Conservation (phyloP, 495 filamentous ascomycete genomes). For the Hyaloscypha variabilis region DNA sequence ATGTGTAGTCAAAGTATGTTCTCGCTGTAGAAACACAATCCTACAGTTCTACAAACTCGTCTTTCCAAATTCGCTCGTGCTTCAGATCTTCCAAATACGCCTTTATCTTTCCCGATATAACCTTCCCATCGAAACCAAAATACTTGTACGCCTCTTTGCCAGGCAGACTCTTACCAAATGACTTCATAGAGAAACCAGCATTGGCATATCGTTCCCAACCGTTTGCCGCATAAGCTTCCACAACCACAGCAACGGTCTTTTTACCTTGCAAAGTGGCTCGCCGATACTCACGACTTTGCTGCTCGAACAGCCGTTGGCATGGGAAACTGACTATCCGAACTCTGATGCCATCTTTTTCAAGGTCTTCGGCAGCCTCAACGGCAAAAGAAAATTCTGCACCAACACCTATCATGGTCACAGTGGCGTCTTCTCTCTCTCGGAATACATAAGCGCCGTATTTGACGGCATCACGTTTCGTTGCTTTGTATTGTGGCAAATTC, state of each 20-base stretch:
- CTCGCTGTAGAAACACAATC: neutral
- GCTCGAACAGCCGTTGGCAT: conserved; percentile 29
- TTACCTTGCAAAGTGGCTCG: conserved; percentile 26
- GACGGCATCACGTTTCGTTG: conserved; percentile 29
- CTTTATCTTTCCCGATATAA: neutral
- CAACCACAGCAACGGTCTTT: conserved; percentile 29
- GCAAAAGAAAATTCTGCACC: conserved; percentile 39
- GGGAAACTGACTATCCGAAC: conserved; percentile 23
- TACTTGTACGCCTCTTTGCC: conserved; percentile 51
- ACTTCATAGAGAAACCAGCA: conserved; percentile 22
- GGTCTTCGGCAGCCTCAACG: conserved; percentile 32
- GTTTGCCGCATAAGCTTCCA: conserved; percentile 33
- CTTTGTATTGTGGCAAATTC: conserved; percentile 28
- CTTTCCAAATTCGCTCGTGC: conserved; percentile 1
- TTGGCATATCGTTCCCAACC: conserved; percentile 33
- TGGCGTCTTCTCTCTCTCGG: conserved; percentile 32
- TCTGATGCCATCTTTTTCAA: neutral
- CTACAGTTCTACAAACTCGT: conserved; percentile 15
- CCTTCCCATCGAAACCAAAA: conserved; percentile 51
- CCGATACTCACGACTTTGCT: conserved; percentile 27
- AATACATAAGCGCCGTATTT: conserved; percentile 38
- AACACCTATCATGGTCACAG: conserved; percentile 38
- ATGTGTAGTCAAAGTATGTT: neutral
- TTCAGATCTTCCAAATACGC: conserved; percentile 5
- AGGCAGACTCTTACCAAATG: conserved; percentile 33